These are phyloP conservation scores for Adansonia madagascariensis DNA, from an alignment of 441 rosid species.

Conservation along the genomic window DNA sequence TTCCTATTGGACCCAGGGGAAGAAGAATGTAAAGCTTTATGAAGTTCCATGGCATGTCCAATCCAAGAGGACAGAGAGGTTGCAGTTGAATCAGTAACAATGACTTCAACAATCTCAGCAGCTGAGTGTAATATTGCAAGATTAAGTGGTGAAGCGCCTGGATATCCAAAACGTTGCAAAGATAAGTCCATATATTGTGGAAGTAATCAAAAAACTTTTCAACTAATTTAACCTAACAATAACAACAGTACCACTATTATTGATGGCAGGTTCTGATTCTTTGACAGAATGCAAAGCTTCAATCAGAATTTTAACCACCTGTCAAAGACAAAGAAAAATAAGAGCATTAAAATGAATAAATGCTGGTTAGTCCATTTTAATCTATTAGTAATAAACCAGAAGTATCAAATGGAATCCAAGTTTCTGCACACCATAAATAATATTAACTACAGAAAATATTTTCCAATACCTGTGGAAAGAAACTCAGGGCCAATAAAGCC, in stretches of 20 bases:
- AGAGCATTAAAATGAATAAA: not conserved
- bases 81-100: constrained; percentile 88
- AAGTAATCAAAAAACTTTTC: constrained; percentile 29
- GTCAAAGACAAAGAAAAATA: constrained; percentile 12
- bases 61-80: constrained; percentile 88
- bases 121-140: constrained; percentile 97
- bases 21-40: constrained; percentile 85
- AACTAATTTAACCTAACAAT: constrained; percentile 26
- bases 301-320: constrained; percentile 81
- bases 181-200: constrained; percentile 33
- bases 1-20: constrained; percentile 93
- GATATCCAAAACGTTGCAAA: constrained; percentile 40
- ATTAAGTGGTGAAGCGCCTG: constrained; percentile 90
- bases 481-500: constrained; percentile 78
- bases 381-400: not conserved
- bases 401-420: constrained; percentile 23
- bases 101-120: constrained; percentile 93
- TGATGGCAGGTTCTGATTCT: constrained; percentile 73
- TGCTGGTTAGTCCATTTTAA: not conserved
- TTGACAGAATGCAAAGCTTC: constrained; percentile 85
- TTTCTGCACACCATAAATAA: not conserved
- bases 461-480: constrained; percentile 83
- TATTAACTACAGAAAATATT: constrained; percentile 18
- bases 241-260: constrained; percentile 57
- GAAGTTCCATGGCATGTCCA: constrained; percentile 83